A percentile compares a stretch with the other conserved stretches of the same genome.
phyloP scores from a whole-genome alignment of 495 filamentous ascomycete species.

The Podospora conica region DNA sequence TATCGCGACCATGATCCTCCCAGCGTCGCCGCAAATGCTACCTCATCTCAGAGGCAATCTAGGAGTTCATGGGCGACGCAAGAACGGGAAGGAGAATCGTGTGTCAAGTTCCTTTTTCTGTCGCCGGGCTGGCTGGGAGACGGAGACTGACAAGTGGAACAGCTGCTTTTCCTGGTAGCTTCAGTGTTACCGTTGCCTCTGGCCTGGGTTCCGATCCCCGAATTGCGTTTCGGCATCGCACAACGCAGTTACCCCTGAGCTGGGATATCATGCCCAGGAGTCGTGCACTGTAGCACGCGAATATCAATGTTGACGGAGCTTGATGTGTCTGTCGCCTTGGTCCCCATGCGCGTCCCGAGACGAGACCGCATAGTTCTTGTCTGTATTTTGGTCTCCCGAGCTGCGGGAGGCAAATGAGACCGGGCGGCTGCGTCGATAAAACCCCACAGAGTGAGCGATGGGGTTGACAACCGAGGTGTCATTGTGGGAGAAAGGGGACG shows the following conservation, averaged over 20 bases:
- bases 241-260: not conserved
- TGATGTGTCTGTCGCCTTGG: not conserved
- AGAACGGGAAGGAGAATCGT: not conserved
- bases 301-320: not conserved
- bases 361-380: not conserved
- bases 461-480: slow-evolving; percentile 4
- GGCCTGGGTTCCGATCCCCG: not conserved
- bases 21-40: not conserved
- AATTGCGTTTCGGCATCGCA: not conserved
- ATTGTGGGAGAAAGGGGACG: not conserved
- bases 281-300: not conserved
- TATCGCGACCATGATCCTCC: not conserved
- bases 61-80: not conserved
- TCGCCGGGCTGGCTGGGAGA: not conserved
- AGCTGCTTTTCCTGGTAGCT: not conserved
- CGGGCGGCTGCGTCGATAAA: slow-evolving; percentile 2
- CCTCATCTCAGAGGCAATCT: not conserved
- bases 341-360: not conserved
- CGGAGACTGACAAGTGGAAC: not conserved
- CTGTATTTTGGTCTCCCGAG: not conserved
- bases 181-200: not conserved
- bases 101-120: not conserved
- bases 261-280: not conserved
- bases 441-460: slow-evolving; percentile 1
- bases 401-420: slow-evolving; percentile 9